Evolutionary conservation across 2,329 filamentous ascomycete species (phyloP).

Genomic region (Hymenoscyphus albidus): DNA sequence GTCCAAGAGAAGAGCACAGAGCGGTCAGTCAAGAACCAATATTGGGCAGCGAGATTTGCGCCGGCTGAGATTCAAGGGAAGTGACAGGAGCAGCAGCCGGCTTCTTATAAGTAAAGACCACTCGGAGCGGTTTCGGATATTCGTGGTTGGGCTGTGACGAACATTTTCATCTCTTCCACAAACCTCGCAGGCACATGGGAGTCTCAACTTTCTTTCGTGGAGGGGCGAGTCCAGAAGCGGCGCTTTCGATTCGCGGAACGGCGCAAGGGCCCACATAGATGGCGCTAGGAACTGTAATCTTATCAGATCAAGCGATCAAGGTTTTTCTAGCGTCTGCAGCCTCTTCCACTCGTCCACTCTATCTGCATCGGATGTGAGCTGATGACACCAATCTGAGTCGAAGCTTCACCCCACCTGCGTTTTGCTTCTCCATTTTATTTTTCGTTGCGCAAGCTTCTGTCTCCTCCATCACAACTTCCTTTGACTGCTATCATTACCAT

Average conservation of each 20-base stretch:
- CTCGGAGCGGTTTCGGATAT: neutral
- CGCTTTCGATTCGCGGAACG: neutral
- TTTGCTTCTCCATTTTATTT: neutral
- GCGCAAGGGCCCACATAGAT: neutral
- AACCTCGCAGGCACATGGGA: neutral
- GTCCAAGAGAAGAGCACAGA: slow-evolving; percentile 5
- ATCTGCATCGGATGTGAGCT: neutral
- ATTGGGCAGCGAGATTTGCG: neutral
- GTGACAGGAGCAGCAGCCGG: neutral
- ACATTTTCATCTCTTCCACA: neutral
- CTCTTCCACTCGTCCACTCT: too few relatives aligned
- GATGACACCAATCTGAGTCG: slow-evolving; percentile 11
- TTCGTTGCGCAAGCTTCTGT: neutral
- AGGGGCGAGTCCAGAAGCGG: neutral
- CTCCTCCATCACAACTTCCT: neutral
- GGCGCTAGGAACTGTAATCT: slow-evolving; percentile 11
- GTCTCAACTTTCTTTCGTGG: neutral
- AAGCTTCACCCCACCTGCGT: neutral
- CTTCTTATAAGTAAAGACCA: neutral
- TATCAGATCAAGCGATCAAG: slow-evolving; percentile 11
- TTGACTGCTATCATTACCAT: slow-evolving; percentile 22
- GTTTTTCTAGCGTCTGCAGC: slow-evolving; percentile 1
- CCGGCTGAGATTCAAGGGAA: neutral
- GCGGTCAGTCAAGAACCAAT: slow-evolving; percentile 17
- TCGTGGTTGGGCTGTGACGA: neutral